phyloP scores from a whole-genome alignment of 163 green algal species.

The Prototheca wickerhamii region DNA sequence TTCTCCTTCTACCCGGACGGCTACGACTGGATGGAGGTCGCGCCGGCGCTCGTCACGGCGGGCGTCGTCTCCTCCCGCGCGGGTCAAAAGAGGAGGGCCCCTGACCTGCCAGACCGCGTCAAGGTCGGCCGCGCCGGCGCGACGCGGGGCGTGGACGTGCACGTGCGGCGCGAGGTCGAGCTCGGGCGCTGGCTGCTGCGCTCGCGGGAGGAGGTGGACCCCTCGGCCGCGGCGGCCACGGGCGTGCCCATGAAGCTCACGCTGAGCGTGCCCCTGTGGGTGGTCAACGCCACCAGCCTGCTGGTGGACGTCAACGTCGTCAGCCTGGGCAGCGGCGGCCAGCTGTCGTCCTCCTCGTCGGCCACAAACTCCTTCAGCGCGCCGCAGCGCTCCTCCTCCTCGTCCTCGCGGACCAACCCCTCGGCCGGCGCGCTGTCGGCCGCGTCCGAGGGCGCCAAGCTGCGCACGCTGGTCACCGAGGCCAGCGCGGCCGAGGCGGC shows the following conservation, averaged over 20 bases:
- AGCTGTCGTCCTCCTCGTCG: too few relatives aligned
- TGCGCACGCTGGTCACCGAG: conserved; percentile 2
- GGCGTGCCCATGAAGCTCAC: conserved; percentile 53
- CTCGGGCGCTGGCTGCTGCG: conserved; percentile 21
- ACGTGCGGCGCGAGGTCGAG: conserved; percentile 16
- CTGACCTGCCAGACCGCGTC: conserved; percentile 26
- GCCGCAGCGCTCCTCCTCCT: conserved; percentile 5
- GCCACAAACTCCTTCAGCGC: too few relatives aligned
- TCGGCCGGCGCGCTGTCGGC: neutral
- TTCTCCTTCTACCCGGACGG: conserved; percentile 69
- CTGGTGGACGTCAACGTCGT: conserved; percentile 33
- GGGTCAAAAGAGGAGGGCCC: conserved; percentile 1
- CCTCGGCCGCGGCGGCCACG: conserved; percentile 41
- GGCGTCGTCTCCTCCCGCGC: neutral
- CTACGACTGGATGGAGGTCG: conserved; percentile 52
- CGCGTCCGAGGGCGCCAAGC: neutral
- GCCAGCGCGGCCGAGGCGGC: too few relatives aligned
- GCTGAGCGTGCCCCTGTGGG: conserved; percentile 62
- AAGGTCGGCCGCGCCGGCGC: conserved; percentile 13
- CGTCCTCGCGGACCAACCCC: neutral
- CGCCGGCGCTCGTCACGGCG: conserved; percentile 36
- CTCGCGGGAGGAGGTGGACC: conserved; percentile 30
- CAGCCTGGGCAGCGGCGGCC: too few relatives aligned
- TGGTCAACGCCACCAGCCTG: conserved; percentile 67
- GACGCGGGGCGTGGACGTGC: conserved; percentile 21